phyloP scores from a whole-genome alignment of 139 green algal species.

The Klebsormidium nitens region DNA sequence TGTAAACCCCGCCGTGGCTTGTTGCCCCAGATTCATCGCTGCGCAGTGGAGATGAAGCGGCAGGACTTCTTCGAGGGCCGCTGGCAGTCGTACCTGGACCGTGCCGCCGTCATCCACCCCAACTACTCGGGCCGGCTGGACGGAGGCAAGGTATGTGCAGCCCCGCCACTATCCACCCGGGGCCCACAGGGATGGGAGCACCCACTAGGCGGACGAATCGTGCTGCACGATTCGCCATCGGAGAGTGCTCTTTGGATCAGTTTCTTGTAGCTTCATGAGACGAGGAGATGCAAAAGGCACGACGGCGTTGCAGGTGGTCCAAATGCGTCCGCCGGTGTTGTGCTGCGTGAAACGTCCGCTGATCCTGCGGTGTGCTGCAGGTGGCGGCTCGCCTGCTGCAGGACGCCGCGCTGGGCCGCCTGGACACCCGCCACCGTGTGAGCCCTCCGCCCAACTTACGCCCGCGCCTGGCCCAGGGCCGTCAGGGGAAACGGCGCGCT shows the following conservation, averaged over 20 bases:
- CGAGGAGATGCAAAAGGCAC: no score
- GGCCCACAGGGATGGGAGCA: no score
- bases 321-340: no score
- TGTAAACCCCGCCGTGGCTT: no score
- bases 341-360: background rate
- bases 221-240: no score
- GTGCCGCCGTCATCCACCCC: slow-evolving; percentile 35
- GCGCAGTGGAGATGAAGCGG: slow-evolving; percentile 54
- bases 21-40: slow-evolving; percentile 1
- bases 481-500: no score
- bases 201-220: no score
- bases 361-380: background rate
- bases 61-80: slow-evolving; percentile 56
- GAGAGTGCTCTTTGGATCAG: background rate
- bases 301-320: no score
- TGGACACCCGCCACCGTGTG: background rate
- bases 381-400: slow-evolving; percentile 21
- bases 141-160: slow-evolving; percentile 9
- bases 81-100: slow-evolving; percentile 58
- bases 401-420: slow-evolving; percentile 7
- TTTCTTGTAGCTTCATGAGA: background rate
- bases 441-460: background rate
- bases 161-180: background rate
- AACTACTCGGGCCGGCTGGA: slow-evolving; percentile 37
- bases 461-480: no score